Conservation (phyloP, 148 eudicot species). For the Heliosperma pusillum region DNA sequence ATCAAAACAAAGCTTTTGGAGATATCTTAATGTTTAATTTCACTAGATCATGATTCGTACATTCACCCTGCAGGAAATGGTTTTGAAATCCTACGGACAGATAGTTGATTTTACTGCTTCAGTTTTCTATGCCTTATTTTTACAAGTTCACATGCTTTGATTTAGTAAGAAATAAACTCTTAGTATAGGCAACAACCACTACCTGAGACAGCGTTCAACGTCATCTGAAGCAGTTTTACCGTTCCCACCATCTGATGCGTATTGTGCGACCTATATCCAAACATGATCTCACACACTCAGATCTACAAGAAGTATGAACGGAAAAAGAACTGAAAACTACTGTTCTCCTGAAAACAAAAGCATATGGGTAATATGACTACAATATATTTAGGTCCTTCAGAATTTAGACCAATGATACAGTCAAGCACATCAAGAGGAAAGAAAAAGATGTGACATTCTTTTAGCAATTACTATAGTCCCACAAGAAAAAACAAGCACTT, state of each 20-base stretch:
- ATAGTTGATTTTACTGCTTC: neutral
- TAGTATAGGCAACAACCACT: slow-evolving; percentile 5
- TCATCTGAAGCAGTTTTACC: slow-evolving; percentile 59
- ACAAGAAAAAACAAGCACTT: neutral
- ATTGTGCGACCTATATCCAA: slow-evolving; percentile 78
- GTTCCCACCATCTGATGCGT: slow-evolving; percentile 72
- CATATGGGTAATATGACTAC: neutral
- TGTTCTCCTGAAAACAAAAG: slow-evolving; percentile 4
- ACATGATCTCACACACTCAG: slow-evolving; percentile 11
- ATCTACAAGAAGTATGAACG: neutral
- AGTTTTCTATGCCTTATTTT: neutral
- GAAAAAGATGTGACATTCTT: slow-evolving; percentile 4
- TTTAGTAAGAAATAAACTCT: neutral
- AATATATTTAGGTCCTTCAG: neutral
- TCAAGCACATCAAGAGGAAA: neutral
- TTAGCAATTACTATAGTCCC: neutral
- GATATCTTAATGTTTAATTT: neutral
- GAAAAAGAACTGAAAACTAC: neutral
- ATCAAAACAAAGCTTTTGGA: neutral
- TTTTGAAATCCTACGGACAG: neutral
- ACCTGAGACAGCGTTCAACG: slow-evolving; percentile 91
- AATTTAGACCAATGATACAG: neutral
- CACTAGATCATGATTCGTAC: neutral
- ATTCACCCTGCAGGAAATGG: neutral
- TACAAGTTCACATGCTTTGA: neutral